Percentiles rank a stretch among this genome's conserved stretches.
Evolutionary conservation across 441 rosid genomes (phyloP).

Genomic region (Jatropha podagrica): DNA sequence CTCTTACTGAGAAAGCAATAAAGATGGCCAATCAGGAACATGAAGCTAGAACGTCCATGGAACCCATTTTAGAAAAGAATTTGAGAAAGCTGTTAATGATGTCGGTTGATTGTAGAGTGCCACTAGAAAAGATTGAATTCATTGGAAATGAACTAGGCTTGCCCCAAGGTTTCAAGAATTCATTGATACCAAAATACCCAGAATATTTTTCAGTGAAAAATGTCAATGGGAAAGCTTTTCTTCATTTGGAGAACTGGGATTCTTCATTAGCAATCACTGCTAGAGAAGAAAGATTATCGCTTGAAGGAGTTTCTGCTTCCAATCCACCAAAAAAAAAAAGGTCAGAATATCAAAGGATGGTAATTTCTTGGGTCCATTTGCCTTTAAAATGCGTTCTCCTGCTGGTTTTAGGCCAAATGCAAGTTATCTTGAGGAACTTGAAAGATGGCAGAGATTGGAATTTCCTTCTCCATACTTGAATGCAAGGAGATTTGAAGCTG

Average conservation of each 20-base stretch:
- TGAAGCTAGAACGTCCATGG: constrained; percentile 57
- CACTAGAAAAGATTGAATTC: constrained; percentile 69
- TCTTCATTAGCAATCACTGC: constrained; percentile 66
- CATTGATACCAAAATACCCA: constrained; percentile 64
- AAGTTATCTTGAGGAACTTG: constrained; percentile 61
- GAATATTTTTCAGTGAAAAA: constrained; percentile 62
- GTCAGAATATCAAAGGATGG: constrained; percentile 79
- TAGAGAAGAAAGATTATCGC: constrained; percentile 51
- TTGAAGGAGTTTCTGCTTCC: constrained; percentile 37
- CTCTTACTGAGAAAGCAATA: constrained; percentile 57
- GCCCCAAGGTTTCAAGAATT: constrained; percentile 57
- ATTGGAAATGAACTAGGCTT: constrained; percentile 67
- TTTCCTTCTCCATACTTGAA: constrained; percentile 92
- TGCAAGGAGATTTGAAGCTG: constrained; percentile 65
- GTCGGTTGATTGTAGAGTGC: constrained; percentile 75
- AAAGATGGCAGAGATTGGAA: constrained; percentile 90
- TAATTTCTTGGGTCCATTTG: constrained; percentile 62
- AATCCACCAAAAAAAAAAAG: constrained; percentile 33
- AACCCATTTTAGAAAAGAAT: constrained; percentile 58
- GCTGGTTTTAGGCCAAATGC: constrained; percentile 77
- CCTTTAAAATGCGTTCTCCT: constrained; percentile 63
- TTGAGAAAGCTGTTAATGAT: constrained; percentile 82
- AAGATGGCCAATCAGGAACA: constrained; percentile 56
- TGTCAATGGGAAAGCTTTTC: constrained; percentile 54
- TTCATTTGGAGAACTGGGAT: constrained; percentile 82